Conservation (phyloP, 176 grass and related monocot species). For the Bonia amplexicaulis region DNA sequence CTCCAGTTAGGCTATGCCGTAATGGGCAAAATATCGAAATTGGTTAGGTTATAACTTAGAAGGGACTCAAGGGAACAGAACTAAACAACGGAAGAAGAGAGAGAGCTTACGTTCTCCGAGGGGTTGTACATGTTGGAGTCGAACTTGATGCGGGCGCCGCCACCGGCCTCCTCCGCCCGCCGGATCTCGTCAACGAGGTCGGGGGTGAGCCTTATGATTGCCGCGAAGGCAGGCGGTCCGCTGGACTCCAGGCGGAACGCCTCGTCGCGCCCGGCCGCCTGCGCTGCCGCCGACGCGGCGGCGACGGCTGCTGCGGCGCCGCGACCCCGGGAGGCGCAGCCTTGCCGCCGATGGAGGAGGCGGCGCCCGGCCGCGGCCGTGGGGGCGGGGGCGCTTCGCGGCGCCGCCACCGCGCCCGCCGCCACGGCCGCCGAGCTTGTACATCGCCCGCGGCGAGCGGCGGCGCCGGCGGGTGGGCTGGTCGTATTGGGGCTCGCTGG, state of each 20-base stretch:
- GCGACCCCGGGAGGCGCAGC: slow-evolving; percentile 37
- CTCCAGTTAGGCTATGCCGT: background rate
- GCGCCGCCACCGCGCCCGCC: slow-evolving; percentile 33
- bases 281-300: background rate
- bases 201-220: slow-evolving; percentile 74
- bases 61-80: background rate
- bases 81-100: slow-evolving; percentile 1
- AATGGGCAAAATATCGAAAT: slow-evolving; percentile 18
- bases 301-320: slow-evolving; percentile 7
- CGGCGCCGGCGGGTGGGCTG: slow-evolving; percentile 36
- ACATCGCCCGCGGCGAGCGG: slow-evolving; percentile 50
- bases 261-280: slow-evolving; percentile 46
- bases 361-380: slow-evolving; percentile 36
- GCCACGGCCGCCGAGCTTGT: slow-evolving; percentile 61
- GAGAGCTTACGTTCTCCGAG: slow-evolving; percentile 70
- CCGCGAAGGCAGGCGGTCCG: slow-evolving; percentile 60
- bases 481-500: slow-evolving; percentile 33
- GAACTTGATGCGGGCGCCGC: slow-evolving; percentile 81
- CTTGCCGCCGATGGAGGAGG: slow-evolving; percentile 30
- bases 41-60: slow-evolving; percentile 32
- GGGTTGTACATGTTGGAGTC: slow-evolving; percentile 56
- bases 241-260: slow-evolving; percentile 66
- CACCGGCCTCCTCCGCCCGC: slow-evolving; percentile 75
- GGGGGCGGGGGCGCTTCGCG: slow-evolving; percentile 33
- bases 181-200: slow-evolving; percentile 97